Conservation (phyloP, 2,329 filamentous ascomycete species). For the Calonectria montana region DNA sequence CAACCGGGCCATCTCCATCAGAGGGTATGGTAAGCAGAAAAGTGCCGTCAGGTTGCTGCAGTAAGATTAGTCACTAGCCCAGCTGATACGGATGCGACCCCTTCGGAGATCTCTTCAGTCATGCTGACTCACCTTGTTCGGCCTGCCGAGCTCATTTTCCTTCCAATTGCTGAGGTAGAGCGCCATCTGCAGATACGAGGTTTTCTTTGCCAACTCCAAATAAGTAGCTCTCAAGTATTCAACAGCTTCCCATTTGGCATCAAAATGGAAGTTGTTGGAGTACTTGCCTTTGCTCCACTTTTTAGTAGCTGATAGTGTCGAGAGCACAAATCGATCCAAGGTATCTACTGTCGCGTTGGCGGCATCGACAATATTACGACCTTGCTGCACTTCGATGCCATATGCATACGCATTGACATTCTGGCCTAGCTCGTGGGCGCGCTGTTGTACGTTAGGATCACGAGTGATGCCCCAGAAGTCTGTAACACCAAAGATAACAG, state of each 20-base stretch:
- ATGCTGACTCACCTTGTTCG: not conserved
- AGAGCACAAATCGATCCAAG: slow-evolving; percentile 9
- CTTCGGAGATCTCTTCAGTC: not conserved
- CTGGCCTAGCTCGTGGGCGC: not conserved
- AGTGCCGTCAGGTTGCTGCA: slow-evolving; percentile 1
- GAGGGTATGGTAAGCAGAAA: not conserved
- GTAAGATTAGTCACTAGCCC: not conserved
- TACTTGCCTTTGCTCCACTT: slow-evolving; percentile 3
- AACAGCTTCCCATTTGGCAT: not conserved
- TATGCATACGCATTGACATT: not conserved
- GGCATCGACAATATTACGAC: slow-evolving; percentile 4
- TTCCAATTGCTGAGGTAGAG: not conserved
- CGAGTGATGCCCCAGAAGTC: not conserved
- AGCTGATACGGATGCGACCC: not conserved
- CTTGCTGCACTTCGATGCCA: not conserved
- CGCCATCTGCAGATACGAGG: not conserved
- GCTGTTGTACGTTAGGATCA: not conserved
- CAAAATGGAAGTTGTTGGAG: slow-evolving; percentile 1
- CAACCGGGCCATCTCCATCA: not conserved
- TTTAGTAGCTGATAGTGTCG: not conserved
- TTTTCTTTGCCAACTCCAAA: not conserved
- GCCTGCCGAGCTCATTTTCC: not conserved
- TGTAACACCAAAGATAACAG: not conserved
- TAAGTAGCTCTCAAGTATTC: not conserved
- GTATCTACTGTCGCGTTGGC: slow-evolving; percentile 2